Evolutionary conservation across 495 filamentous ascomycete species (phyloP).

Genomic region (Daldinia bambusicola): DNA sequence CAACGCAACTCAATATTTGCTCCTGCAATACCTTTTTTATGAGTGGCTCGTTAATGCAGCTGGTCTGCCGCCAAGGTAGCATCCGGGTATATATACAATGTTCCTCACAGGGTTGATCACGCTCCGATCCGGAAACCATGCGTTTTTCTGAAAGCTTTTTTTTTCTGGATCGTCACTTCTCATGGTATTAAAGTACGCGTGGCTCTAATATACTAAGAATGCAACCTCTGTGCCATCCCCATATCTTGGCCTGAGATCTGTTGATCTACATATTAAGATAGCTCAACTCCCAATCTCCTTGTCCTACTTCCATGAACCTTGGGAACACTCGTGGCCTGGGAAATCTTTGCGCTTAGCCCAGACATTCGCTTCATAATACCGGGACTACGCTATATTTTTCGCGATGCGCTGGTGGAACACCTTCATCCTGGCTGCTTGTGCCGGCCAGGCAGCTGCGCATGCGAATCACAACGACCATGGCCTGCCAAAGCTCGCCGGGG

Average conservation of each 20-base stretch:
- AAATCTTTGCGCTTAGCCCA: slow-evolving; percentile 14
- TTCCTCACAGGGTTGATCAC: slow-evolving; percentile 32
- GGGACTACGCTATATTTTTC: slow-evolving; percentile 16
- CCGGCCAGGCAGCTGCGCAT: slow-evolving; percentile 46
- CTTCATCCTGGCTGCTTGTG: slow-evolving; percentile 44
- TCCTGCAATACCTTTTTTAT: slow-evolving; percentile 25
- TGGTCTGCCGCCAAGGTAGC: slow-evolving; percentile 44
- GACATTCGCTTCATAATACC: slow-evolving; percentile 34
- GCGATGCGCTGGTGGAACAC: slow-evolving; percentile 47
- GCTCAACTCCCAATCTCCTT: slow-evolving; percentile 1
- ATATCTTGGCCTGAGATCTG: slow-evolving; percentile 26
- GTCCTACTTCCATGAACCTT: not conserved
- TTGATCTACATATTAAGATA: slow-evolving; percentile 5
- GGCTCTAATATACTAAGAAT: slow-evolving; percentile 36
- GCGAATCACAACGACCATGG: slow-evolving; percentile 37
- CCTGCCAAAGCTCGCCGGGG: slow-evolving; percentile 49
- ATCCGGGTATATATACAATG: slow-evolving; percentile 50
- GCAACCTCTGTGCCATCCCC: slow-evolving; percentile 3
- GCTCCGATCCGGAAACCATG: slow-evolving; percentile 37
- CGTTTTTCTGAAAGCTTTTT: slow-evolving; percentile 19
- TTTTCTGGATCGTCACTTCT: slow-evolving; percentile 6
- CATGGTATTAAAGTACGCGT: slow-evolving; percentile 25
- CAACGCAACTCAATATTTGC: slow-evolving; percentile 19
- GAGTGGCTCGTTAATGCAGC: slow-evolving; percentile 27
- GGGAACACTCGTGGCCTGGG: slow-evolving; percentile 5